These are phyloP conservation scores for Tetramitus jugosus DNA, from an alignment of 208 protist genomes.

Conservation along the genomic window DNA sequence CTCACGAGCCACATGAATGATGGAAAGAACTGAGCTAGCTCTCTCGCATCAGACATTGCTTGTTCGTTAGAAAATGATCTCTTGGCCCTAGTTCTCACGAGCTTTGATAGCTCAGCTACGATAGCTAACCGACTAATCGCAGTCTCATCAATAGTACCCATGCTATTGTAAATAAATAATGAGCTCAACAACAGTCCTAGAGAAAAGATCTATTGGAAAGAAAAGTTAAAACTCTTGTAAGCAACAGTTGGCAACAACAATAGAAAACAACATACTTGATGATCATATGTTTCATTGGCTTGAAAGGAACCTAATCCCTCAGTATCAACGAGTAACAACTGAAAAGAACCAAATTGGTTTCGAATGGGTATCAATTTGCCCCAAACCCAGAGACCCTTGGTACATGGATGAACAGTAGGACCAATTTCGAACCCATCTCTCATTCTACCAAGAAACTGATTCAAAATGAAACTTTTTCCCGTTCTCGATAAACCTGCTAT, in stretches of 20 bases:
- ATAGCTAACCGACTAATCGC: slow-evolving; percentile 34
- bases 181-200: slow-evolving; percentile 34
- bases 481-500: slow-evolving; percentile 38
- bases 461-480: slow-evolving; percentile 41
- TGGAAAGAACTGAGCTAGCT: slow-evolving; percentile 19
- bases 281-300: slow-evolving; percentile 31
- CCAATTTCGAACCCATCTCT: slow-evolving; percentile 32
- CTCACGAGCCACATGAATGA: slow-evolving; percentile 38
- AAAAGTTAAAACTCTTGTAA: no score
- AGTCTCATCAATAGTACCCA: slow-evolving; percentile 33
- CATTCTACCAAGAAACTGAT: slow-evolving; percentile 18
- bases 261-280: slow-evolving; percentile 18
- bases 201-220: slow-evolving; percentile 27
- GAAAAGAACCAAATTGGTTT: neutral
- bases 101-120: slow-evolving; percentile 35
- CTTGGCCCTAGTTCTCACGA: no score
- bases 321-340: slow-evolving; percentile 34
- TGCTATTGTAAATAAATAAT: slow-evolving; percentile 38
- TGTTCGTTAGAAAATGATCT: slow-evolving; percentile 11
- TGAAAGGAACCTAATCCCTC: slow-evolving; percentile 30
- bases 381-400: slow-evolving; percentile 42
- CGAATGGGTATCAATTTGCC: neutral
- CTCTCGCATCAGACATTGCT: neutral
- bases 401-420: slow-evolving; percentile 31
- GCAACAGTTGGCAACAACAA: no score